Conservation (phyloP, 2,329 filamentous ascomycete genomes). For the Exserohilum rostratum region DNA sequence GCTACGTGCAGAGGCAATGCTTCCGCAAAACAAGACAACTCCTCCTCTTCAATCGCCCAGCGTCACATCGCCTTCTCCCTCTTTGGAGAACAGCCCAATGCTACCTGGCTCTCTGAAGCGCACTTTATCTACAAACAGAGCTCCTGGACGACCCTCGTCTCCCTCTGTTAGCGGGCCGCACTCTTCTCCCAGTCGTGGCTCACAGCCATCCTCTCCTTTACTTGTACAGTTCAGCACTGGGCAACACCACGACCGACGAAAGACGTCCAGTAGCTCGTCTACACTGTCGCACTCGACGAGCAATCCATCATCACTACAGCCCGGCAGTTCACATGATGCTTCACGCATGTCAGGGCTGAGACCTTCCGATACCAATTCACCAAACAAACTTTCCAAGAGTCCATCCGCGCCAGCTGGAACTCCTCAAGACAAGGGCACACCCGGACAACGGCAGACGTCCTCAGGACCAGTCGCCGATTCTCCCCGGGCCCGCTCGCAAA, state of each 20-base stretch:
- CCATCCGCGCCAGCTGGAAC: slow-evolving; percentile 52
- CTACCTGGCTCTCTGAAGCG: slow-evolving; percentile 80
- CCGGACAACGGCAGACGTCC: slow-evolving; percentile 43
- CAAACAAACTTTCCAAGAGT: slow-evolving; percentile 55
- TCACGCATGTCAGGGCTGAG: slow-evolving; percentile 64
- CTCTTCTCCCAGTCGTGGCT: slow-evolving; percentile 85
- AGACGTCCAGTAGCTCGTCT: slow-evolving; percentile 89
- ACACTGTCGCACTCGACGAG: slow-evolving; percentile 79
- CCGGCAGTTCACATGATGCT: slow-evolving; percentile 73
- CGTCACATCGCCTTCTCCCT: slow-evolving; percentile 63
- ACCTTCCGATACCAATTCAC: slow-evolving; percentile 60
- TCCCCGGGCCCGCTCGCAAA: slow-evolving; percentile 79
- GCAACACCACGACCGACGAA: slow-evolving; percentile 80
- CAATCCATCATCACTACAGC: slow-evolving; percentile 65
- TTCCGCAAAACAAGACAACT: slow-evolving; percentile 62
- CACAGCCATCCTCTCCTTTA: slow-evolving; percentile 85
- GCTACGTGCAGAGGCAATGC: slow-evolving; percentile 87
- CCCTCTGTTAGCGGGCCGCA: slow-evolving; percentile 82
- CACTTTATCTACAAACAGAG: slow-evolving; percentile 82
- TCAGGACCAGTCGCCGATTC: slow-evolving; percentile 52
- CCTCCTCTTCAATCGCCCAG: slow-evolving; percentile 51
- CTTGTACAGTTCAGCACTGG: slow-evolving; percentile 94
- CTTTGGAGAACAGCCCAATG: slow-evolving; percentile 84
- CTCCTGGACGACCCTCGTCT: slow-evolving; percentile 74
- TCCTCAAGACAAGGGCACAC: slow-evolving; percentile 50